Evolutionary conservation across 2,329 filamentous ascomycete genomes (phyloP).

Genomic region (Mollisia scopiformis): DNA sequence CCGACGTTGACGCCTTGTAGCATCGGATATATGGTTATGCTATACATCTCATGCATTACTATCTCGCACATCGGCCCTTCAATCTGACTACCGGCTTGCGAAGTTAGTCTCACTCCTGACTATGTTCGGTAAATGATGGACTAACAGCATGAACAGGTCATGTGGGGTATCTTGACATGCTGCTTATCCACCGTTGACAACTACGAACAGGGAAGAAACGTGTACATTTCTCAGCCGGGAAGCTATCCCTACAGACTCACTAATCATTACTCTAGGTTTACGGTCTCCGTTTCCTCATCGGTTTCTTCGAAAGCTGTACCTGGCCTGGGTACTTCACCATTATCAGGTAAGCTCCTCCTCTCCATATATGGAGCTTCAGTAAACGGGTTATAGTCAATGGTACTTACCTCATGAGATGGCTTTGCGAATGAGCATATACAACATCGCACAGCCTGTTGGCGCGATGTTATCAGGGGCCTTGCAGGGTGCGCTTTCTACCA

Average conservation of each 20-base stretch:
- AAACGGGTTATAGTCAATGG: slow-evolving; percentile 1
- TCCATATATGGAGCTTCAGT: neutral
- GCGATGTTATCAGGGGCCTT: slow-evolving; percentile 1
- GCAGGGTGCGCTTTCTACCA: slow-evolving; percentile 1
- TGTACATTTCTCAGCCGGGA: neutral
- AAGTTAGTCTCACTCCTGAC: neutral
- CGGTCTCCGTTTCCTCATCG: slow-evolving; percentile 2
- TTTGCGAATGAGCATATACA: slow-evolving; percentile 1
- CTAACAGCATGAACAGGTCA: neutral
- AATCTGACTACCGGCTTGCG: neutral
- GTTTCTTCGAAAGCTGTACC: slow-evolving; percentile 3
- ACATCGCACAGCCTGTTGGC: slow-evolving; percentile 1
- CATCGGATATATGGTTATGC: slow-evolving; percentile 5
- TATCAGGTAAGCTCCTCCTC: neutral
- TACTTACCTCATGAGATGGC: slow-evolving; percentile 3
- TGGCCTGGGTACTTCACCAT: slow-evolving; percentile 3
- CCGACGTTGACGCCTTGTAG: neutral
- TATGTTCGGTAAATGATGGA: neutral
- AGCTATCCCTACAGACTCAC: neutral
- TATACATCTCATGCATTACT: slow-evolving; percentile 2
- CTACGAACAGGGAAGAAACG: no score
- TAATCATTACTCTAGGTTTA: neutral
- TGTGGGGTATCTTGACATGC: slow-evolving; percentile 2
- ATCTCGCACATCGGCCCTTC: slow-evolving; percentile 3
- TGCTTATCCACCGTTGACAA: slow-evolving; percentile 1